Base-by-base conservation (phyloP, 768 basidiomycete genomes). In the Boletus reticuloceps region DNA sequence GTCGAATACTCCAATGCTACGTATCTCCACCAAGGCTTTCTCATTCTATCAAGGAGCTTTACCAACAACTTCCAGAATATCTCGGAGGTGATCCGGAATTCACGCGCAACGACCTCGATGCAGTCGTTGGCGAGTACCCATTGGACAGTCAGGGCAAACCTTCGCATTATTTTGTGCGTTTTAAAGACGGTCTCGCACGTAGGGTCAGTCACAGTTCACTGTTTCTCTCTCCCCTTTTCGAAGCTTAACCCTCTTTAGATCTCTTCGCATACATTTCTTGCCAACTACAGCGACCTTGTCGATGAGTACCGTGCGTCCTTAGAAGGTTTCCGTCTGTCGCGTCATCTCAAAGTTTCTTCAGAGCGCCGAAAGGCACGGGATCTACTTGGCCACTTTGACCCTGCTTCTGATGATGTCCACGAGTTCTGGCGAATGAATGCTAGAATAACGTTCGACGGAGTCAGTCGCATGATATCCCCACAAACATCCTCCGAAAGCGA, bases 101-200 rank as follows among this genome's bases (percentile, higher is more conserved):
- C 45, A 55, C 59, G 34, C 64, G 58, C 37, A 38, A 64, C 41
- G 66, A 68, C 43, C 62, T 76, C 10, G 73, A 77, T 37, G 75
- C 81, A 57, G 74, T 90, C 27, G 77, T 89, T 55, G 86, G 86
- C 8, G 84, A 88, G 64, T 77, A 79, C 56, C 67, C 62, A 4
- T 39, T 62, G 20, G 56, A 55, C 19, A 50, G 42, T 12, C 69
- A 77, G 6, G 69, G 64, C 8, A 63, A 59, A 20, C 64, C 68
- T n/a, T 64, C 74, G 17, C 86, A 77, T 63, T 89, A 84, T 65
- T 91, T 79, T 69, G 88, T 82, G 41, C 78, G 81, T 36, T 80
- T 78, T 58, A 68, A 72, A 43, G 78, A 78, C 17, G 87, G 84
- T n/a, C 77, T 82, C 29, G 77, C 79, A 12, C 76, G 80, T 60